Percentiles rank a stretch among this genome's conserved stretches.
phyloP scores from a whole-genome alignment of 139 green algal species.

The Chlorella sp. region DNA sequence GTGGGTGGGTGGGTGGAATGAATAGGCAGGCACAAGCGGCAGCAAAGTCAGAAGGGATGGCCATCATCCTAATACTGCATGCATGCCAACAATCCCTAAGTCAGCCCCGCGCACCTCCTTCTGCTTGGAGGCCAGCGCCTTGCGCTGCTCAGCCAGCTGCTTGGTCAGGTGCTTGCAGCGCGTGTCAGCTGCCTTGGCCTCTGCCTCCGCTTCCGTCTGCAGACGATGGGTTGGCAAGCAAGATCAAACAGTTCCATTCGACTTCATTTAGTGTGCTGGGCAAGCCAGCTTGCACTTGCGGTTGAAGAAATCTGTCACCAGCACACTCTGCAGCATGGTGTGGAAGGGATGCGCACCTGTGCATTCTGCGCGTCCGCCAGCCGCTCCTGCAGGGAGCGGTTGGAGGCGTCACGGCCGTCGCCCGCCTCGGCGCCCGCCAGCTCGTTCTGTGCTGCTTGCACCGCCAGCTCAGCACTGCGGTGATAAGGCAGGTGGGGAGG shows the following conservation, averaged over 20 bases:
- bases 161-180: constrained; percentile 83
- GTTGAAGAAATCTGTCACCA: too few species aligned
- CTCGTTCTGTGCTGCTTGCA: constrained; percentile 66
- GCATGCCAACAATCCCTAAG: too few species aligned
- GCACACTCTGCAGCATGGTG: too few species aligned
- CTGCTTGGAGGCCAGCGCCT: constrained; percentile 77
- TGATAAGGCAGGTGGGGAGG: background rate
- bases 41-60: too few species aligned
- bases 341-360: too few species aligned
- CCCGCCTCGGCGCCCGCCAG: constrained; percentile 83
- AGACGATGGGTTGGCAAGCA: background rate
- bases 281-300: too few species aligned
- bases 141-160: constrained; percentile 80
- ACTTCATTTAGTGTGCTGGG: too few species aligned
- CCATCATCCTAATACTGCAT: too few species aligned
- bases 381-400: constrained; percentile 82
- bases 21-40: too few species aligned
- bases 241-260: too few species aligned
- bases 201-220: constrained; percentile 71
- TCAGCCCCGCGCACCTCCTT: constrained; percentile 58
- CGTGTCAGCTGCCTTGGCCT: constrained; percentile 73
- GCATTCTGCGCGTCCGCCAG: constrained; percentile 76
- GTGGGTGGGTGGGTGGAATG: too few species aligned
- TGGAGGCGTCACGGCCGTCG: constrained; percentile 85
- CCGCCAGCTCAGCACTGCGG: constrained; percentile 37